These are phyloP conservation scores for Pseudonectria foliicola DNA, from an alignment of 2,329 filamentous ascomycete species.

Conservation along the genomic window DNA sequence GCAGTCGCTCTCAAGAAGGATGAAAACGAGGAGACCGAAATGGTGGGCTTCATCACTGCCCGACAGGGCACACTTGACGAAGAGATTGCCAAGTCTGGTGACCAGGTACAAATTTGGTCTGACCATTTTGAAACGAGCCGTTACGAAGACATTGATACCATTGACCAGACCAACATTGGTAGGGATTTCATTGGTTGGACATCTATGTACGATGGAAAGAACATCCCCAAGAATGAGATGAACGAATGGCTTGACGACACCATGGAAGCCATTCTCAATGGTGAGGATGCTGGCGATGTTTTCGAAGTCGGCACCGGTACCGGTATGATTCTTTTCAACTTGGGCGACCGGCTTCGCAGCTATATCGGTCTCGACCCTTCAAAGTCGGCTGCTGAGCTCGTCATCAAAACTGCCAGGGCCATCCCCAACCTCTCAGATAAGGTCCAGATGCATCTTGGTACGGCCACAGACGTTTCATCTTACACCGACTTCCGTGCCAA, in stretches of 20 bases:
- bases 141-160: conserved; percentile 1
- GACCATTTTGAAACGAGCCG: conserved; percentile 2
- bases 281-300: conserved; percentile 1
- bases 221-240: conserved; percentile 10
- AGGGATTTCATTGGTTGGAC: conserved; percentile 12
- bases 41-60: conserved; percentile 11
- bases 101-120: conserved; percentile 8
- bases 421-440: conserved; percentile 1
- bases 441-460: not conserved
- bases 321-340: conserved; percentile 15
- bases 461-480: not conserved
- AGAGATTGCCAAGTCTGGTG: conserved; percentile 1
- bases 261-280: conserved; percentile 3
- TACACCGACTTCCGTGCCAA: not conserved
- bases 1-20: conserved; percentile 2
- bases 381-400: conserved; percentile 2
- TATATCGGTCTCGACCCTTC: conserved; percentile 6
- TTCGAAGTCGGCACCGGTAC: conserved; percentile 12
- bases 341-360: not conserved
- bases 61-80: conserved; percentile 1
- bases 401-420: conserved; percentile 1
- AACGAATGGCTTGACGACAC: conserved; percentile 15
- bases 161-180: conserved; percentile 1
- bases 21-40: conserved; percentile 3
- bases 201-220: conserved; percentile 11